Evolutionary conservation across 2,329 filamentous ascomycete genomes (phyloP).

Genomic region (Apiospora phragmitis): DNA sequence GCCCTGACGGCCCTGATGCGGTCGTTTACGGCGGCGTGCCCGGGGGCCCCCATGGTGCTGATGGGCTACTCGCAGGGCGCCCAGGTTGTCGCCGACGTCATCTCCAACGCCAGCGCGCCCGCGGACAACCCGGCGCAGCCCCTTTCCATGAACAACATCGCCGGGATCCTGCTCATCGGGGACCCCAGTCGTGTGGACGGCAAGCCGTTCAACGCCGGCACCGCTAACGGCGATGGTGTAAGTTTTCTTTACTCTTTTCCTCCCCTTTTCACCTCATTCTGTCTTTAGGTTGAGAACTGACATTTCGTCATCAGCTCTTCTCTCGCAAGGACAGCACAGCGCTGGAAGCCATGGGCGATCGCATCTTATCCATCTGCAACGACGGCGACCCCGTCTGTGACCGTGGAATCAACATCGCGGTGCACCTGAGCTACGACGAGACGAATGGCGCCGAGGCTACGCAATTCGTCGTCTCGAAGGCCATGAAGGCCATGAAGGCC

Average conservation of each 20-base stretch:
- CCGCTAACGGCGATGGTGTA: slow-evolving; percentile 28
- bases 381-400: slow-evolving; percentile 21
- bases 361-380: slow-evolving; percentile 23
- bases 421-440: slow-evolving; percentile 21
- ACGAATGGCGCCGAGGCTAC: slow-evolving; percentile 18
- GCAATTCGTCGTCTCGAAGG: slow-evolving; percentile 18
- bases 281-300: background rate
- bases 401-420: slow-evolving; percentile 18
- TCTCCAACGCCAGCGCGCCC: slow-evolving; percentile 18
- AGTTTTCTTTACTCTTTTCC: background rate
- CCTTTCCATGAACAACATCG: background rate
- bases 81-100: slow-evolving; percentile 31
- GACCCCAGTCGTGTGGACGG: slow-evolving; percentile 33
- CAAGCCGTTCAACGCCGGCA: slow-evolving; percentile 32
- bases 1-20: slow-evolving; percentile 31
- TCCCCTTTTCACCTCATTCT: too few relatives aligned
- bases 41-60: slow-evolving; percentile 33
- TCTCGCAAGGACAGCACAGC: slow-evolving; percentile 18
- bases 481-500: background rate
- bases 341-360: slow-evolving; percentile 17
- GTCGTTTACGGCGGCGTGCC: slow-evolving; percentile 29
- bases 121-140: background rate
- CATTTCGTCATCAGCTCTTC: slow-evolving; percentile 13
- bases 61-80: slow-evolving; percentile 36
- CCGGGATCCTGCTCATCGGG: slow-evolving; percentile 28